These are phyloP conservation scores for Sphagnurus paluster DNA, from an alignment of 1,284 basidiomycete genomes.

Conservation along the genomic window DNA sequence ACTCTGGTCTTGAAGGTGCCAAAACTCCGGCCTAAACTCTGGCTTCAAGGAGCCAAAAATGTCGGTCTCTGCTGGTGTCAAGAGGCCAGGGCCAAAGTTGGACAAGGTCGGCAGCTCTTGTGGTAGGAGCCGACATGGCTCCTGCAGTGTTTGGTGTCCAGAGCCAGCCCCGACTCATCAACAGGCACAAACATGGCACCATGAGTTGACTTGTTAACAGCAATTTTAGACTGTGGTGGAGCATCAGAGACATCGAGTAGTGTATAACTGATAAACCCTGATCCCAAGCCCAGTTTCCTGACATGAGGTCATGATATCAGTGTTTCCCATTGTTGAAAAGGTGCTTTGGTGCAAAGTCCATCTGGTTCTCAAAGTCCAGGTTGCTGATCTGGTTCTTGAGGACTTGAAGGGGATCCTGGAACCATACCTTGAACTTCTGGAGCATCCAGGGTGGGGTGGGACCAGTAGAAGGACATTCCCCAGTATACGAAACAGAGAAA, in stretches of 20 bases:
- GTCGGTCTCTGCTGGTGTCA: too few relatives aligned
- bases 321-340: slow-evolving; percentile 16
- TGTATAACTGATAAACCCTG: slow-evolving; percentile 22
- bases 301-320: slow-evolving; percentile 22
- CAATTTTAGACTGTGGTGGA: background rate
- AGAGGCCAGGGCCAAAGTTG: too few relatives aligned
- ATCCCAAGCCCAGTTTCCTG: slow-evolving; percentile 23
- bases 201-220: slow-evolving; percentile 15
- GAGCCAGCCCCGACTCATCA: too few relatives aligned
- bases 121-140: slow-evolving; percentile 29
- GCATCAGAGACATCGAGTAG: background rate
- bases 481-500: slow-evolving; percentile 4
- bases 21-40: too few relatives aligned
- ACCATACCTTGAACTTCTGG: slow-evolving; percentile 34
- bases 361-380: slow-evolving; percentile 23
- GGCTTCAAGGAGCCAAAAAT: too few relatives aligned
- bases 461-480: slow-evolving; percentile 5
- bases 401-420: slow-evolving; percentile 26
- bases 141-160: slow-evolving; percentile 31
- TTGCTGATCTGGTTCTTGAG: slow-evolving; percentile 29
- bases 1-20: too few relatives aligned
- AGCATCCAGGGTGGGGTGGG: slow-evolving; percentile 36
- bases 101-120: background rate
- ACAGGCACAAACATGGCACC: slow-evolving; percentile 24
- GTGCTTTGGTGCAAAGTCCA: slow-evolving; percentile 26